Percentiles rank a stretch among this genome's conserved stretches.
Evolutionary conservation across 2,329 filamentous ascomycete species (phyloP).

Genomic region (Ceratocystis albifundus): DNA sequence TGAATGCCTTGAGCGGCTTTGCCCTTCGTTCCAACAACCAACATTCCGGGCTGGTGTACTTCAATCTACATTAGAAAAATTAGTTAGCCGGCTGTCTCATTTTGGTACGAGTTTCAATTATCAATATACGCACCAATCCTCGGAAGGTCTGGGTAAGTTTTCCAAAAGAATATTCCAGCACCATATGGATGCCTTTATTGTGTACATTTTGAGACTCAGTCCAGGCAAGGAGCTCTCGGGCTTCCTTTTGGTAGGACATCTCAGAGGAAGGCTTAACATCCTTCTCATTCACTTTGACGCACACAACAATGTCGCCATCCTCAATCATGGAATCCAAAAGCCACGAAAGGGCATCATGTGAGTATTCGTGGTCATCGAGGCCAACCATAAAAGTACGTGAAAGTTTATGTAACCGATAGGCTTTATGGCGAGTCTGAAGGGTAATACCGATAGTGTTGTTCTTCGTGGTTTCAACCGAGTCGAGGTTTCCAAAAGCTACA

Average conservation of each 20-base stretch:
- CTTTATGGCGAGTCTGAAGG: slow-evolving; percentile 72
- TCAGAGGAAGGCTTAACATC: slow-evolving; percentile 57
- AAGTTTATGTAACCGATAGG: slow-evolving; percentile 67
- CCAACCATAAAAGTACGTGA: slow-evolving; percentile 85
- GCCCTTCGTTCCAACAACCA: slow-evolving; percentile 81
- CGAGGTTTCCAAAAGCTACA: slow-evolving; percentile 51
- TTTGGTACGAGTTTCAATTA: background rate
- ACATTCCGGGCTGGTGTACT: slow-evolving; percentile 80
- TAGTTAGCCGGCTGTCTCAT: background rate
- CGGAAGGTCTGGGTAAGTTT: slow-evolving; percentile 87
- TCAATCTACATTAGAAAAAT: slow-evolving; percentile 51
- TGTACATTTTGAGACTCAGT: slow-evolving; percentile 68
- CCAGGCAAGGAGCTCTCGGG: slow-evolving; percentile 58
- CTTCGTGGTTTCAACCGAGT: slow-evolving; percentile 46
- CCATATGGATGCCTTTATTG: slow-evolving; percentile 72
- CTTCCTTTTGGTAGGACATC: slow-evolving; percentile 63
- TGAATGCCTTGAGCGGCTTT: slow-evolving; percentile 77
- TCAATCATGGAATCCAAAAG: slow-evolving; percentile 83
- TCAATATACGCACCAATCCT: slow-evolving; percentile 56
- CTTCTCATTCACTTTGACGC: slow-evolving; percentile 76
- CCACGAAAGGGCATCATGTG: slow-evolving; percentile 86
- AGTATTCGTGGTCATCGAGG: slow-evolving; percentile 83
- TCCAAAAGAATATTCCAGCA: slow-evolving; percentile 77
- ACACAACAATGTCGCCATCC: slow-evolving; percentile 87
- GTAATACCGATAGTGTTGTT: slow-evolving; percentile 59